A percentile compares a stretch with the other conserved stretches of the same genome.
Conservation (phyloP, 495 filamentous ascomycete species). For the Glonium stellatum region DNA sequence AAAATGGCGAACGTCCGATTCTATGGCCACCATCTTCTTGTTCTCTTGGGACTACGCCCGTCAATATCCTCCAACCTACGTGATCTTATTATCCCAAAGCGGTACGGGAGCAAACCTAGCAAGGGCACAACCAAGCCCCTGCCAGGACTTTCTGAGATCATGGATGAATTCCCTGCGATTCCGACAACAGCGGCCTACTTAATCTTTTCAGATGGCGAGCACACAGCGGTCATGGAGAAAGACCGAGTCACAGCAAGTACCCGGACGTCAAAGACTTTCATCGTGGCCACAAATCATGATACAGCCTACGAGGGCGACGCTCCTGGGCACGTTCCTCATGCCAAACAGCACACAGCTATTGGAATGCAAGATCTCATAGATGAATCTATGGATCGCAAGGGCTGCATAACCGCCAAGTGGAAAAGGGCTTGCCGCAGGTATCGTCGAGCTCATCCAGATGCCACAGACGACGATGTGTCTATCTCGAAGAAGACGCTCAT, state of each 20-base stretch:
- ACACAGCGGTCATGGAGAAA: conserved; percentile 50
- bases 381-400: conserved; percentile 21
- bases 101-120: conserved; percentile 19
- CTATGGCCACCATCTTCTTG: conserved; percentile 46
- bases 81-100: conserved; percentile 37
- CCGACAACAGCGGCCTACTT: conserved; percentile 54
- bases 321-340: conserved; percentile 18
- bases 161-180: conserved; percentile 31
- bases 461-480: conserved; percentile 13
- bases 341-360: conserved; percentile 18
- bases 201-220: conserved; percentile 45
- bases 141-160: conserved; percentile 21
- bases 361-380: conserved; percentile 23
- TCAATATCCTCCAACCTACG: conserved; percentile 52
- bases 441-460: not conserved
- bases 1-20: conserved; percentile 37
- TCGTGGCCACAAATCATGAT: conserved; percentile 54
- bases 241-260: conserved; percentile 44
- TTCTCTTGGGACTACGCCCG: conserved; percentile 51
- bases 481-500: conserved; percentile 34
- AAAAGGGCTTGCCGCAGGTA: conserved; percentile 7
- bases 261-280: conserved; percentile 42
- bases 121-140: conserved; percentile 3
- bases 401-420: conserved; percentile 16
- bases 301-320: conserved; percentile 22